Evolutionary conservation across 306 rosid genomes (phyloP), one percentile per base, ranked within the genome.

Genomic region (Acacia confusa): DNA sequence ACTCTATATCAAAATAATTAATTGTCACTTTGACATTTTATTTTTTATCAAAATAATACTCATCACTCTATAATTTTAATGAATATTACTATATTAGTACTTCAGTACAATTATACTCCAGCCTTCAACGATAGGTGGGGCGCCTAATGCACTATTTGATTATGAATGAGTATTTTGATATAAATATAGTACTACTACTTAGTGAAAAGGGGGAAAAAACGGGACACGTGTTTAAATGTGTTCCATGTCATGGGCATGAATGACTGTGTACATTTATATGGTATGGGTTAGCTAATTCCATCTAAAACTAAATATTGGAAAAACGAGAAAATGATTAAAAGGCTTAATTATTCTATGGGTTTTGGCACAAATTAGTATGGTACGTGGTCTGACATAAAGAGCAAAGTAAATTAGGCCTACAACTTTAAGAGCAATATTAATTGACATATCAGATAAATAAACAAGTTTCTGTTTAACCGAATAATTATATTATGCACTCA

Each of bases 291-390:
- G 17, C 22, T 65, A 40, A 65, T 66, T 81, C 61, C 69, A 40
- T 58, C 75, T 25, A 15, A 45, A 45, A 45, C 13, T 24, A 45
- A 45, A 45, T 45, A 53, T 25, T 74, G 17, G 65, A 55, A 81
- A 40, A 4, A 24, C 12, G 32, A 53, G 57, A 76, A 20, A 4
- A 55, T 4, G 63, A 65, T 44, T 36, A 15, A 48, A 65, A 40
- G 9, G 72, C 36, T n/a, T 38, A 38, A 40, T 10, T 40, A 53
- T 34, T 52, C 55, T 38, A 69, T 55, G 28, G 72, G 36, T 45
- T 10, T 48, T 3, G 63, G 71, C 81, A 57, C 80, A 81, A 81
- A 74, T 66, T 81, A 66, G 70, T 20, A 81, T 74, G 58, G 55
- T 64, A 66, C 76, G 32, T 72, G 30, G 64, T 34, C 52, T 57